Percentiles rank a stretch among this genome's conserved stretches.
phyloP scores from a whole-genome alignment of 768 basidiomycete species.

The Hygrophoropsis aurantiaca region DNA sequence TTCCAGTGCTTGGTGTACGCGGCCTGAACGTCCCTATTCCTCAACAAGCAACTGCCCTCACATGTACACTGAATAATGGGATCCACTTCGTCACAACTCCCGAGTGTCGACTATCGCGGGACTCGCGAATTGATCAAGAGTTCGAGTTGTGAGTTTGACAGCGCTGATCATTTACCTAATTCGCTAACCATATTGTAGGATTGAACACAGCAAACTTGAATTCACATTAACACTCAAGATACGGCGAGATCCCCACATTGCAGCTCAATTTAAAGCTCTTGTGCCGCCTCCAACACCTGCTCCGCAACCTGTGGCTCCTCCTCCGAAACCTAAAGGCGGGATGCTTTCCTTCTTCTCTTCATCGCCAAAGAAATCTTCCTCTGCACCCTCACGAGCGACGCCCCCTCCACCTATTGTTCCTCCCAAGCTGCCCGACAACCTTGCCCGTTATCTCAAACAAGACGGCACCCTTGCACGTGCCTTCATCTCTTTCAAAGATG shows the following conservation, averaged over 20 bases:
- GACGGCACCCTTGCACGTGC: conserved; percentile 89
- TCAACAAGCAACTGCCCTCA: conserved; percentile 66
- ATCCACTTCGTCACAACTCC: conserved; percentile 95
- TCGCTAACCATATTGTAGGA: conserved; percentile 41
- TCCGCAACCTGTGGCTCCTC: conserved; percentile 42
- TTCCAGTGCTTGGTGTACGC: conserved; percentile 72
- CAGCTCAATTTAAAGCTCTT: conserved; percentile 71
- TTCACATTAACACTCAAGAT: conserved; percentile 90
- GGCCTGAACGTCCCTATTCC: conserved; percentile 79
- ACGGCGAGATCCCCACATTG: conserved; percentile 82
- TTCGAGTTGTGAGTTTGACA: conserved; percentile 74
- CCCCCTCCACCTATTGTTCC: conserved; percentile 35
- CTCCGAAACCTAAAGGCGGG: conserved; percentile 57
- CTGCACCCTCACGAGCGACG: conserved; percentile 40
- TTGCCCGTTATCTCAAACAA: conserved; percentile 79
- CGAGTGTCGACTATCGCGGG: conserved; percentile 57
- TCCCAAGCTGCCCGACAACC: conserved; percentile 63
- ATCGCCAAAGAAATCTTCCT: conserved; percentile 67
- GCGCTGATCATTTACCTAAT: neutral
- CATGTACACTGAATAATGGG: conserved; percentile 92
- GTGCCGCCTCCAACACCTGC: conserved; percentile 46
- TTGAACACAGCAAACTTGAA: conserved; percentile 92
- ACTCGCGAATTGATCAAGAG: conserved; percentile 78
- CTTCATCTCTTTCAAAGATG: conserved; percentile 86
- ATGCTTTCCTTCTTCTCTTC: conserved; percentile 77